These are phyloP conservation scores for Oryza meyeriana DNA, from an alignment of 176 grass and related monocot species.

Conservation along the genomic window DNA sequence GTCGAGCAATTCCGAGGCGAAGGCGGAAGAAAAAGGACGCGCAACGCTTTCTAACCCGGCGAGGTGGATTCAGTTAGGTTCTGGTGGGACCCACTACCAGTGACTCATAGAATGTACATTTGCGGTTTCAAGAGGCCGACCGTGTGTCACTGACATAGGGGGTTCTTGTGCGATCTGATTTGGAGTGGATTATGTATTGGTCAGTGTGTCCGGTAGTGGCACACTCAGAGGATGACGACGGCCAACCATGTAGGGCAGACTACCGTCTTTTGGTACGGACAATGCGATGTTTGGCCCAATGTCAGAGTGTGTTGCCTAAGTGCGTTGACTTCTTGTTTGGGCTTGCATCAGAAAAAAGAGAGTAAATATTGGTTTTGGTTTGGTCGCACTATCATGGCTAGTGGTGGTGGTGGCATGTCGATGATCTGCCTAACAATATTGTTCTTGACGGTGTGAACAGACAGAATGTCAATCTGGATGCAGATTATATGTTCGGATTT, in stretches of 20 bases:
- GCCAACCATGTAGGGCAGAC: background rate
- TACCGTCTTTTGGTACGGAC: background rate
- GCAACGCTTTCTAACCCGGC: background rate
- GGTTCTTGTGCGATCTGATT: background rate
- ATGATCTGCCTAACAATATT: constrained; percentile 5
- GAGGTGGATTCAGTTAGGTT: constrained; percentile 20
- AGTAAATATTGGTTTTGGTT: constrained; percentile 8
- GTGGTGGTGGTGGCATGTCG: background rate
- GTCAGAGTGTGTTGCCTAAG: background rate
- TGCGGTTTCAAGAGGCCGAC: background rate
- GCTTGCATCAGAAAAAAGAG: background rate
- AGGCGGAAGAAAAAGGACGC: constrained; percentile 9
- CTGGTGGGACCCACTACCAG: background rate
- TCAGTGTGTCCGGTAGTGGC: constrained; percentile 28
- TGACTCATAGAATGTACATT: background rate
- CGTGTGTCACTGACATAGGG: background rate
- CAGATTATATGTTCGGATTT: background rate
- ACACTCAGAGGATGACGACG: constrained; percentile 34
- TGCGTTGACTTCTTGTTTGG: background rate
- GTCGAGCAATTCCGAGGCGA: background rate
- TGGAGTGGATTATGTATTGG: constrained; percentile 15
- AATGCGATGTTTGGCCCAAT: background rate
- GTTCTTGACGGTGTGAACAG: background rate
- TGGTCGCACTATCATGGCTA: constrained; percentile 6
- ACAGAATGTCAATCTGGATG: background rate